Evolutionary conservation across 1,284 basidiomycete genomes (phyloP).

Genomic region (Cryptococcus depauperatus): DNA sequence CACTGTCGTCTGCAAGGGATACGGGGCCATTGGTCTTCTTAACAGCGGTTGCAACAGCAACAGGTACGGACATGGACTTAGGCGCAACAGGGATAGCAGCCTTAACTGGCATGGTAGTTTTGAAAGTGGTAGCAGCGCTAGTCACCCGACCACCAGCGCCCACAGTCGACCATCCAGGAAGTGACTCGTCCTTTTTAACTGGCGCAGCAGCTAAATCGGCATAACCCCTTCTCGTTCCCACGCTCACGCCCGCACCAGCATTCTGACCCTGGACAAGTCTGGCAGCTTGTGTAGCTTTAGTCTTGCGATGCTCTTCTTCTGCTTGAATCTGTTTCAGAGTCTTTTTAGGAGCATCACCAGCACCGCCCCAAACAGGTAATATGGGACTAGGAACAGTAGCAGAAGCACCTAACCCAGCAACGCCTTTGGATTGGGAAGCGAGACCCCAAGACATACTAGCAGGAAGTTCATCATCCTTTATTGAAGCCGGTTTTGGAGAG

Average conservation of each 20-base stretch:
- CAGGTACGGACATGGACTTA: constrained; percentile 10
- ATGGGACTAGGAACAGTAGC: constrained; percentile 35
- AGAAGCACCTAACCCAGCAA: constrained; percentile 38
- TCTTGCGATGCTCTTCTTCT: constrained; percentile 83
- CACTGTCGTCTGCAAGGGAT: constrained; percentile 54
- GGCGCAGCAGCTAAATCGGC: constrained; percentile 67
- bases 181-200: constrained; percentile 27
- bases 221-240: constrained; percentile 57
- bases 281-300: constrained; percentile 46
- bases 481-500: constrained; percentile 42
- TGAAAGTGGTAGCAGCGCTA: constrained; percentile 23
- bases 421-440: constrained; percentile 31
- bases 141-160: constrained; percentile 62
- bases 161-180: constrained; percentile 75
- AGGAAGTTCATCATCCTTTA: constrained; percentile 28
- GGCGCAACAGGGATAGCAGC: constrained; percentile 32
- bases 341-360: constrained; percentile 59
- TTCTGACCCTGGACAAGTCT: constrained; percentile 17
- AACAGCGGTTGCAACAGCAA: constrained; percentile 10
- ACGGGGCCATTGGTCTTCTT: constrained; percentile 18
- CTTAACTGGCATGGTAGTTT: constrained; percentile 18
- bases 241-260: constrained; percentile 45
- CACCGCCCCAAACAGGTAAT: constrained; percentile 41
- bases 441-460: constrained; percentile 47
- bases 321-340: constrained; percentile 98